Base-by-base conservation (phyloP, 2,329 filamentous ascomycete genomes). In the Cordyceps cicadae region DNA sequence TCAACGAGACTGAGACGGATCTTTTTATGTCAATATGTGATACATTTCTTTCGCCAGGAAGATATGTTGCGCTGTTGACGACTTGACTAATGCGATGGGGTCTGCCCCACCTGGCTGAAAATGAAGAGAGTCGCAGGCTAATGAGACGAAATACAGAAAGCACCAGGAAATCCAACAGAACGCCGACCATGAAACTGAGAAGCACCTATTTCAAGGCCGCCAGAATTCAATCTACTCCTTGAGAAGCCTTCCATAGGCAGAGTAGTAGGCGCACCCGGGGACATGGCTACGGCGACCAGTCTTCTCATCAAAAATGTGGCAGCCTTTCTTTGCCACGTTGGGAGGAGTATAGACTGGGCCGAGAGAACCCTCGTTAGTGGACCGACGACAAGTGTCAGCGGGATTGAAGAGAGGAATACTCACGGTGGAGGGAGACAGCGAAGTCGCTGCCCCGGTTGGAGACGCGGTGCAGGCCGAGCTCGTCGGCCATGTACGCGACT, bases 401-500 rank as follows among this genome's bases (percentile, higher is more conserved):
- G 51, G 61, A 54, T 61, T 53, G 49, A 12, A 26, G 55, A 34
- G 53, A 54, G 54, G 50, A n/a, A 46, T 39, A 75, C 81, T 68
- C 77, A 85, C 82, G 75, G 75, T 97, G 92, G 64, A 97, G 76
- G 61, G 91, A 96, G 54, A 96, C 87, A 65, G 92, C 92, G 70
- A 88, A 86, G 71, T 90, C 84, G 67, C 82, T 80, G 53, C 89
- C 85, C 29, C 84, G 83, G 72, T 96, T 96, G 65, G 83, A 85
- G 62, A 96, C 87, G 59, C 87, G 85, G 75, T 97, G 92, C 48
- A 97, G 79, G 21, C 92, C 92, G 32, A 96, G 84, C 75, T 91
- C 85, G 71, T 96, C 92, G 45, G 90, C 89, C 87, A 97, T 96
- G 74, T 96, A 96, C 9, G 90, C 87, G 45, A 96, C 90, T 64